Evolutionary conservation across 805 yeast genomes (phyloP).

Genomic region (Teunomyces tritomae): DNA sequence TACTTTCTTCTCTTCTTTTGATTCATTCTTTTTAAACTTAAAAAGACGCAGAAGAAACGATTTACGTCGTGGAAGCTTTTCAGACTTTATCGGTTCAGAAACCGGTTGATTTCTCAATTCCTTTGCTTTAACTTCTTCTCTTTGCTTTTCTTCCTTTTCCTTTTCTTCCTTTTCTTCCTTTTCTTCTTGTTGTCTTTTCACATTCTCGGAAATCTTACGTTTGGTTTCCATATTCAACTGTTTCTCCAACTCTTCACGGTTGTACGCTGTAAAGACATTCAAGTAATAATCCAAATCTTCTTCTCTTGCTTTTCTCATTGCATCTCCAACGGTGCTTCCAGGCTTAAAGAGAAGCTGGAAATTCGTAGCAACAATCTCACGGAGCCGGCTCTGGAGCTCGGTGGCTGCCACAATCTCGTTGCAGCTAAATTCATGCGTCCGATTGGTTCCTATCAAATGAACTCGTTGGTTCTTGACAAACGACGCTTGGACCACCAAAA

Average conservation of each 20-base stretch:
- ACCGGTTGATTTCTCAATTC: too few relatives aligned
- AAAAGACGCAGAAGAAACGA: too few relatives aligned
- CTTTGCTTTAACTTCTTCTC: neutral
- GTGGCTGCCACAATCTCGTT: conserved; percentile 21
- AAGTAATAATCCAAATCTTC: conserved; percentile 15
- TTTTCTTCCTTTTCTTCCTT: neutral
- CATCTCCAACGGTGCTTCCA: conserved; percentile 17
- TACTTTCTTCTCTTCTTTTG: conserved; percentile 1
- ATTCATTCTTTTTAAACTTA: too few relatives aligned
- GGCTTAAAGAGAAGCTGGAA: conserved; percentile 23
- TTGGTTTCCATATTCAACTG: neutral
- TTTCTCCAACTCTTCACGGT: conserved; percentile 4
- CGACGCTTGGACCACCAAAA: conserved; percentile 47
- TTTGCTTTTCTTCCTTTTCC: neutral
- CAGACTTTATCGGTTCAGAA: too few relatives aligned
- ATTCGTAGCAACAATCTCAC: conserved; percentile 19
- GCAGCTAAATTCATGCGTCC: conserved; percentile 14
- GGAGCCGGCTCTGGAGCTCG: conserved; percentile 20
- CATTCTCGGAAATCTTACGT: neutral
- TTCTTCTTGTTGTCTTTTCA: neutral
- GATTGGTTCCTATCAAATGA: conserved; percentile 16
- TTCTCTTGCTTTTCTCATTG: conserved; percentile 18
- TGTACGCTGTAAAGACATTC: conserved; percentile 6
- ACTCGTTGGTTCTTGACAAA: conserved; percentile 11
- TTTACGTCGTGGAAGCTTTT: too few relatives aligned